Percentiles rank a stretch among this genome's conserved stretches.
phyloP scores from a whole-genome alignment of 2,329 filamentous ascomycete species.

The Coniella vitis region DNA sequence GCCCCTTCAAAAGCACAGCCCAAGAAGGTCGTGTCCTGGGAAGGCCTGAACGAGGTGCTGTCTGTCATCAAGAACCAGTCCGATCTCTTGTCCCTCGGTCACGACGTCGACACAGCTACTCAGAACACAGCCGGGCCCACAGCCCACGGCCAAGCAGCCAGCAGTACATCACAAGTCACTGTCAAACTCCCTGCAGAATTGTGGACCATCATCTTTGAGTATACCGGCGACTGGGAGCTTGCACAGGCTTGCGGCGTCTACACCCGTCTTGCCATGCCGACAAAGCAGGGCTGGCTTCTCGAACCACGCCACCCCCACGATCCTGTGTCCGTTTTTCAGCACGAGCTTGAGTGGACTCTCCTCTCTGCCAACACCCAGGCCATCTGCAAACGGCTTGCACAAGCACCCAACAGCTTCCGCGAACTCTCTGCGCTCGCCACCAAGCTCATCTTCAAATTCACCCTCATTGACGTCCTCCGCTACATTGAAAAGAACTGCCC shows the following conservation, averaged over 20 bases:
- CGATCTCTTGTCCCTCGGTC: constrained; percentile 65
- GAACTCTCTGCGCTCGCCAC: constrained; percentile 74
- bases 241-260: constrained; percentile 75
- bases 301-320: constrained; percentile 55
- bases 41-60: constrained; percentile 63
- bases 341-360: constrained; percentile 79
- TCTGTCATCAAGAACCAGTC: constrained; percentile 71
- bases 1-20: constrained; percentile 17
- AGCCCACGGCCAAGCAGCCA: constrained; percentile 29
- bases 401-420: constrained; percentile 62
- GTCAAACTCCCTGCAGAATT: constrained; percentile 70
- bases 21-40: constrained; percentile 54
- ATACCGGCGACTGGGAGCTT: constrained; percentile 84
- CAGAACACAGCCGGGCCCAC: constrained; percentile 45
- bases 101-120: constrained; percentile 55
- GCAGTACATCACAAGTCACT: constrained; percentile 27
- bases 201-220: constrained; percentile 82
- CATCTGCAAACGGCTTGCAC: constrained; percentile 67
- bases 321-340: constrained; percentile 63
- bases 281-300: constrained; percentile 52
- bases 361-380: constrained; percentile 63
- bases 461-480: constrained; percentile 68
- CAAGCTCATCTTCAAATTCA: constrained; percentile 88
- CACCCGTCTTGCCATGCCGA: constrained; percentile 66
- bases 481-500: constrained; percentile 56